Conservation (phyloP, 192 early-diverging fungal species). For the Coemansia sp. region DNA sequence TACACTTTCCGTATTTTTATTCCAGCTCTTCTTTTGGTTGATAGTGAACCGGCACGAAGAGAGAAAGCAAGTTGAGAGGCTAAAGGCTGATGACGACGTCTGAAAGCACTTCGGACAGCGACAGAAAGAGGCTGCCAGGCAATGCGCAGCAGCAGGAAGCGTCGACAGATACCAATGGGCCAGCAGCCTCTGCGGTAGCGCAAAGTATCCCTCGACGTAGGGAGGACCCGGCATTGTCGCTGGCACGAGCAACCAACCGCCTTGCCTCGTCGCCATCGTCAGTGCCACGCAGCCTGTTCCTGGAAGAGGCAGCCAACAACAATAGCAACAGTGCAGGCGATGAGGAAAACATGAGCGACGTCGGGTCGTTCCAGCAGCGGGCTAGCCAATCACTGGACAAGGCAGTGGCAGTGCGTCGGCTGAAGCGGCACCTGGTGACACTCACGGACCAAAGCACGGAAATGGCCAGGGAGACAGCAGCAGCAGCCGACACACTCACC, state of each 20-base stretch:
- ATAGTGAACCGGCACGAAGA: neutral
- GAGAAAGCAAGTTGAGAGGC: neutral
- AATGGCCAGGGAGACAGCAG: neutral
- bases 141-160: conserved; percentile 25
- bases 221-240: conserved; percentile 14
- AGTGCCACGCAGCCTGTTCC: conserved; percentile 39
- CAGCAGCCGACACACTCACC: neutral
- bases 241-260: conserved; percentile 40
- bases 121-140: conserved; percentile 22
- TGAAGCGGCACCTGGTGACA: conserved; percentile 70
- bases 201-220: conserved; percentile 23
- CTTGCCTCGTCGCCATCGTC: conserved; percentile 41
- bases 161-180: neutral
- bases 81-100: conserved; percentile 2
- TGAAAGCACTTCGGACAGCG: conserved; percentile 18
- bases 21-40: neutral
- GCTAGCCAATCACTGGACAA: conserved; percentile 13
- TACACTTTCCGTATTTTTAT: too few species aligned
- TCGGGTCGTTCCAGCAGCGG: neutral
- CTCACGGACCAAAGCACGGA: conserved; percentile 17
- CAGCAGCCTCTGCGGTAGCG: neutral
- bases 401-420: conserved; percentile 57
- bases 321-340: conserved; percentile 4
- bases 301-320: conserved; percentile 17
- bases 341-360: conserved; percentile 17